Conservation (phyloP, 2,329 filamentous ascomycete species). For the Scortechinia acanthostroma region DNA sequence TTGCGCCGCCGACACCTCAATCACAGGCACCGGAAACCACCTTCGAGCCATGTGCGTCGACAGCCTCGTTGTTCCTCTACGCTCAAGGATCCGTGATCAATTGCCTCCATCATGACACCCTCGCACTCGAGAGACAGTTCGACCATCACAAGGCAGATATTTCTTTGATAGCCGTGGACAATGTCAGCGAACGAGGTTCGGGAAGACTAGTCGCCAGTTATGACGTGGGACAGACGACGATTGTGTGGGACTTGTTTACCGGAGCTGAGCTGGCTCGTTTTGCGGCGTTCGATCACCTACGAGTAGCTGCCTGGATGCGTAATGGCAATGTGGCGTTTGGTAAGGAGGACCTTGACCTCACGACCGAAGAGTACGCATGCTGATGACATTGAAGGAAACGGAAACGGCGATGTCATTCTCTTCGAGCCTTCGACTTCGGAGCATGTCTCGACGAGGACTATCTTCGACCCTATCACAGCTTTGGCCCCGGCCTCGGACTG, state of each 20-base stretch:
- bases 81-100: slow-evolving; percentile 50
- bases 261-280: slow-evolving; percentile 56
- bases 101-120: slow-evolving; percentile 57
- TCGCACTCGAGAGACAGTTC: slow-evolving; percentile 53
- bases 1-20: no score
- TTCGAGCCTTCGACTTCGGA: slow-evolving; percentile 60
- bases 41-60: slow-evolving; percentile 58
- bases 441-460: slow-evolving; percentile 54
- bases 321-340: slow-evolving; percentile 64
- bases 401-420: slow-evolving; percentile 56
- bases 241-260: slow-evolving; percentile 61
- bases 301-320: slow-evolving; percentile 56
- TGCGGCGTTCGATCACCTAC: slow-evolving; percentile 52
- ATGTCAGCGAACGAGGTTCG: slow-evolving; percentile 53
- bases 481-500: slow-evolving; percentile 54
- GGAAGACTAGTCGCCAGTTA: slow-evolving; percentile 58
- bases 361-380: no score
- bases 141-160: slow-evolving; percentile 49
- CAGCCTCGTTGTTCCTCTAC: slow-evolving; percentile 53
- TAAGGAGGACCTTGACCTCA: slow-evolving; percentile 25
- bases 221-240: slow-evolving; percentile 54
- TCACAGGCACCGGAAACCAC: slow-evolving; percentile 5
- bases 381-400: slow-evolving; percentile 43
- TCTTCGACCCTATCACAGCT: slow-evolving; percentile 60
- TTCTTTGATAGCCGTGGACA: slow-evolving; percentile 55